Evolutionary conservation across 2,329 filamentous ascomycete genomes (phyloP).

Genomic region (Botrytis aclada): DNA sequence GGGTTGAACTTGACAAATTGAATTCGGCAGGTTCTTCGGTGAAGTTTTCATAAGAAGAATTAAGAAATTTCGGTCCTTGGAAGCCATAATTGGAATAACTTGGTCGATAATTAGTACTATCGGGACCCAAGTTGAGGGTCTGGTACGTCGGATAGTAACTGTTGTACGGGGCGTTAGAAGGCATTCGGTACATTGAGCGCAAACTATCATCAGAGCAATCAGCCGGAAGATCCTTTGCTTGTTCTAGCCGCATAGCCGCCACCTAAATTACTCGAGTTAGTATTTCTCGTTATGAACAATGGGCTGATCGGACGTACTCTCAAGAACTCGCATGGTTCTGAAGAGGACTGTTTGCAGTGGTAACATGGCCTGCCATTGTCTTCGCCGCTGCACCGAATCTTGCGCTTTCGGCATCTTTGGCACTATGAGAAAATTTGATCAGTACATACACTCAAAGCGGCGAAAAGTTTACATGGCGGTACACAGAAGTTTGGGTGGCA

Average conservation of each 20-base stretch:
- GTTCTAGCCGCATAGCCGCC: slow-evolving; percentile 19
- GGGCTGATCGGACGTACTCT: slow-evolving; percentile 54
- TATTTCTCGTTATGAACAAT: slow-evolving; percentile 6
- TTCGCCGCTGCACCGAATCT: slow-evolving; percentile 92
- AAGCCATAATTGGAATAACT: slow-evolving; percentile 2
- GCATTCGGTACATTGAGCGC: not conserved
- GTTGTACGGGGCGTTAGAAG: not conserved
- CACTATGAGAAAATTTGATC: slow-evolving; percentile 56
- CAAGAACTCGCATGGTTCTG: slow-evolving; percentile 72
- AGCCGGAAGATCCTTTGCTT: slow-evolving; percentile 1
- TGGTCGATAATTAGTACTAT: not conserved
- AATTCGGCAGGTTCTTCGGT: slow-evolving; percentile 12
- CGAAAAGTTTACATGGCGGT: not conserved
- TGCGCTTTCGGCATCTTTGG: slow-evolving; percentile 82
- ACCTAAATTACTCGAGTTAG: slow-evolving; percentile 30
- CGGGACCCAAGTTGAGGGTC: not conserved
- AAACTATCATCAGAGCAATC: slow-evolving; percentile 10
- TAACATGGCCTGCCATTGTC: slow-evolving; percentile 72
- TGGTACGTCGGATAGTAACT: slow-evolving; percentile 3
- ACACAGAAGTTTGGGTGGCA: slow-evolving; percentile 27
- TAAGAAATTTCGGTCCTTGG: not conserved
- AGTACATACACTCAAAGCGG: not conserved
- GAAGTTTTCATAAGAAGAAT: not conserved
- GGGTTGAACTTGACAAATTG: not conserved
- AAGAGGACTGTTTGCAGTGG: slow-evolving; percentile 75